Conservation (phyloP, 1,139 yeast genomes). For the Magnusiomyces fungicola region DNA sequence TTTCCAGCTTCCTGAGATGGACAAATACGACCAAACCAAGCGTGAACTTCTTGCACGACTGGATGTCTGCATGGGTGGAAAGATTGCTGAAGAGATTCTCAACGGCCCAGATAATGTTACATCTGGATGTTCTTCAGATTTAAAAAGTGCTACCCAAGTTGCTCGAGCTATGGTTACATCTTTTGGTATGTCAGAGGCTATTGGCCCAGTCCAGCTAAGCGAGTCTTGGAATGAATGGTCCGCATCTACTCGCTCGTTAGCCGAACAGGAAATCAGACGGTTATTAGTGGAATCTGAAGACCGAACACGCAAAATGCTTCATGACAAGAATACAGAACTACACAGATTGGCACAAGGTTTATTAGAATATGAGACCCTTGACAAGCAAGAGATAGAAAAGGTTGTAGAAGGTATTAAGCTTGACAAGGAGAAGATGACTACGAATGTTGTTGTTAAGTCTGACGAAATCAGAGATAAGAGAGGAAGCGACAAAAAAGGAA, state of each 20-base stretch:
- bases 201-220: slow-evolving; percentile 84
- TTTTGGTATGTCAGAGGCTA: slow-evolving; percentile 90
- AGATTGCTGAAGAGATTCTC: slow-evolving; percentile 88
- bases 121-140: slow-evolving; percentile 88
- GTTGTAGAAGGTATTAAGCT: slow-evolving; percentile 73
- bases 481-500: slow-evolving; percentile 14
- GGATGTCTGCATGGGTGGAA: slow-evolving; percentile 99
- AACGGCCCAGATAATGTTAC: slow-evolving; percentile 92
- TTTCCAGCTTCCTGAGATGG: slow-evolving; percentile 97
- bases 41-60: slow-evolving; percentile 83
- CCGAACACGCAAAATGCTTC: slow-evolving; percentile 65
- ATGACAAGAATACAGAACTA: slow-evolving; percentile 54
- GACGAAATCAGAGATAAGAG: slow-evolving; percentile 33
- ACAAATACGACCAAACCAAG: slow-evolving; percentile 87
- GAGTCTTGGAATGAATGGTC: slow-evolving; percentile 92
- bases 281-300: slow-evolving; percentile 67
- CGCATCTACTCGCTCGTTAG: slow-evolving; percentile 74
- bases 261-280: slow-evolving; percentile 84
- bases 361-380: slow-evolving; percentile 90
- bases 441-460: slow-evolving; percentile 69
- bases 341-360: slow-evolving; percentile 87
- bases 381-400: slow-evolving; percentile 82
- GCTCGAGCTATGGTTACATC: slow-evolving; percentile 97
- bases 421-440: slow-evolving; percentile 55
- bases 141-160: slow-evolving; percentile 80